phyloP scores from a whole-genome alignment of 352 stramenopile genomes.

The Blastocystis sp. region DNA sequence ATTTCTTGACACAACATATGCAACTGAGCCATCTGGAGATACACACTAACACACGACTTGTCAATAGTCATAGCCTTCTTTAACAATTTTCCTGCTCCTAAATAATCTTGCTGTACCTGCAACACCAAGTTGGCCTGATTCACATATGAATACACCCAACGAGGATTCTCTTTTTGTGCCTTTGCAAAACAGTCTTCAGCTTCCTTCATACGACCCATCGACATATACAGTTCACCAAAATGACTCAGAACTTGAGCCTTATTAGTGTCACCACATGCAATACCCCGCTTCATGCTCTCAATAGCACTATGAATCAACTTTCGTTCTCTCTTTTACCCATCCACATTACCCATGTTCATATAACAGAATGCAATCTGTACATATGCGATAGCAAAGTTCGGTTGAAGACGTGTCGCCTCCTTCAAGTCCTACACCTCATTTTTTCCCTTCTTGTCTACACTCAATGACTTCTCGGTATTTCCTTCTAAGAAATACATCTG shows the following conservation, averaged over 20 bases:
- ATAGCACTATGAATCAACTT: slow-evolving; percentile 1
- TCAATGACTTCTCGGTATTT: not conserved
- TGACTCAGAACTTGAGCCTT: slow-evolving; percentile 6
- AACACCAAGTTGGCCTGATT: slow-evolving; percentile 13
- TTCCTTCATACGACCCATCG: not conserved
- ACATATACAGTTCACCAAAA: slow-evolving; percentile 42
- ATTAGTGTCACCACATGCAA: not conserved
- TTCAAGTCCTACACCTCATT: slow-evolving; percentile 17
- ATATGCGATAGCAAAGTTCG: slow-evolving; percentile 11
- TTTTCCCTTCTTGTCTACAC: not conserved
- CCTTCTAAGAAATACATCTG: slow-evolving; percentile 33
- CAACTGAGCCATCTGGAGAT: slow-evolving; percentile 27
- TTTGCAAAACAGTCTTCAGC: slow-evolving; percentile 43
- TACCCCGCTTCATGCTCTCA: slow-evolving; percentile 27
- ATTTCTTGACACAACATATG: slow-evolving; percentile 49
- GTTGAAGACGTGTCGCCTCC: not conserved
- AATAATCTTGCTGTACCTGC: slow-evolving; percentile 19
- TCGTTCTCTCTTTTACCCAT: not conserved
- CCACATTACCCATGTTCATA: not conserved
- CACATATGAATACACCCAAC: slow-evolving; percentile 56
- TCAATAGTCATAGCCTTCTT: slow-evolving; percentile 52
- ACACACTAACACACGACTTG: slow-evolving; percentile 39
- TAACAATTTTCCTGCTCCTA: slow-evolving; percentile 14
- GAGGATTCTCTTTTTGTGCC: not conserved
- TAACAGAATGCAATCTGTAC: slow-evolving; percentile 43